phyloP scores from a whole-genome alignment of 805 yeast genomes.

The Saturnispora sekii region DNA sequence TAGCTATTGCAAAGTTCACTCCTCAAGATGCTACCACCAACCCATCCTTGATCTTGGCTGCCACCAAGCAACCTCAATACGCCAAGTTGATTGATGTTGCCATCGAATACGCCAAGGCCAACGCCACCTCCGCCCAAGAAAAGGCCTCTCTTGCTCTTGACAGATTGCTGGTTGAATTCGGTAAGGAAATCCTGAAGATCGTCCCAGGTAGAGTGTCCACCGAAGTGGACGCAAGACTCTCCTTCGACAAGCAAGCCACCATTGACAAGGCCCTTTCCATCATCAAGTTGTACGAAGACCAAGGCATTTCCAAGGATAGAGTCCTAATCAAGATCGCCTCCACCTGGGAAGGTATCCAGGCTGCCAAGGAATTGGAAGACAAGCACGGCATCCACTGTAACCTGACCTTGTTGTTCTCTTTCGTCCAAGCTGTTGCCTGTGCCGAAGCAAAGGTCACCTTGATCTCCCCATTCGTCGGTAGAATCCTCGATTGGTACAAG shows the following conservation, averaged over 20 bases:
- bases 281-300: constrained; percentile 75
- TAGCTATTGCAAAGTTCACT: constrained; percentile 85
- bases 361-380: constrained; percentile 89
- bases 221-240: constrained; percentile 97
- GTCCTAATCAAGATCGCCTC: constrained; percentile 94
- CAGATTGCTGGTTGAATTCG: constrained; percentile 90
- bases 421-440: constrained; percentile 96
- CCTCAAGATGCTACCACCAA: constrained; percentile 99
- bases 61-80: constrained; percentile 83
- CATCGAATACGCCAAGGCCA: constrained; percentile 68
- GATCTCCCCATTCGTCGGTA: constrained; percentile 98
- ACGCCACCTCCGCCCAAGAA: constrained; percentile 50
- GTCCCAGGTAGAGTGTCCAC: constrained; percentile 99
- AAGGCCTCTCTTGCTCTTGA: constrained; percentile 81
- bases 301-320: constrained; percentile 83
- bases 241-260: constrained; percentile 91
- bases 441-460: constrained; percentile 96
- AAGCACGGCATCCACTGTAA: constrained; percentile 89
- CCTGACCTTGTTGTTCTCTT: constrained; percentile 90
- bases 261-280: constrained; percentile 87
- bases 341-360: constrained; percentile 99
- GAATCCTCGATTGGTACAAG: constrained; percentile 98
- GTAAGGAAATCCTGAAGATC: constrained; percentile 81
- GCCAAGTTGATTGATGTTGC: constrained; percentile 86
- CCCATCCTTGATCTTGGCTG: constrained; percentile 95